Evolutionary conservation across 2,329 filamentous ascomycete genomes (phyloP).

Genomic region (Golovinomyces cichoracearum): DNA sequence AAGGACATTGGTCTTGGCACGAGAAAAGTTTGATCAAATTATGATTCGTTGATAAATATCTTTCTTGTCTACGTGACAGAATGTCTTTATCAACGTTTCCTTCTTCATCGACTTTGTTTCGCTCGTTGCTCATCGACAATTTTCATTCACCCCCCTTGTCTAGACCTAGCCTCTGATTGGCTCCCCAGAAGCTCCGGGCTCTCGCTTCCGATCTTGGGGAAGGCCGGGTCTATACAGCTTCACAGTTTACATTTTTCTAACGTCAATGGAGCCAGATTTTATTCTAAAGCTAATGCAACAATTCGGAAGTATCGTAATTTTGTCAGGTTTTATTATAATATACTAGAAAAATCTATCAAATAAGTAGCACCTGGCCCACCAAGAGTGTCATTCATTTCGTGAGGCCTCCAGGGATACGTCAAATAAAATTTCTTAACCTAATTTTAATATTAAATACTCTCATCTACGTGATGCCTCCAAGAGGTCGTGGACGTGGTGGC

Average conservation of each 20-base stretch:
- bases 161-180: no score
- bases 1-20: no score
- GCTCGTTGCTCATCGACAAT: no score
- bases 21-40: no score
- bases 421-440: neutral
- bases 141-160: no score
- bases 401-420: neutral
- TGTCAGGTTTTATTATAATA: neutral
- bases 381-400: neutral
- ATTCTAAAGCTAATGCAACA: neutral
- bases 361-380: no score
- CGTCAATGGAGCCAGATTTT: neutral
- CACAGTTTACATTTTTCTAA: neutral
- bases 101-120: no score
- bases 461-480: slow-evolving; percentile 3
- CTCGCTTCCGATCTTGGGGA: neutral
- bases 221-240: neutral
- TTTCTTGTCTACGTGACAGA: no score
- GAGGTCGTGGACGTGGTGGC: slow-evolving; percentile 9
- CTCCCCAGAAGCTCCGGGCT: neutral
- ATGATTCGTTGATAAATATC: no score
- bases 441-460: no score
- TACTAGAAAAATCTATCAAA: neutral
- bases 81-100: no score
- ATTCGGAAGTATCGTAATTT: neutral